Percentiles rank a stretch among this genome's conserved stretches.
Evolutionary conservation across 2,329 filamentous ascomycete genomes (phyloP).

Genomic region (Xylariaceae sp.): DNA sequence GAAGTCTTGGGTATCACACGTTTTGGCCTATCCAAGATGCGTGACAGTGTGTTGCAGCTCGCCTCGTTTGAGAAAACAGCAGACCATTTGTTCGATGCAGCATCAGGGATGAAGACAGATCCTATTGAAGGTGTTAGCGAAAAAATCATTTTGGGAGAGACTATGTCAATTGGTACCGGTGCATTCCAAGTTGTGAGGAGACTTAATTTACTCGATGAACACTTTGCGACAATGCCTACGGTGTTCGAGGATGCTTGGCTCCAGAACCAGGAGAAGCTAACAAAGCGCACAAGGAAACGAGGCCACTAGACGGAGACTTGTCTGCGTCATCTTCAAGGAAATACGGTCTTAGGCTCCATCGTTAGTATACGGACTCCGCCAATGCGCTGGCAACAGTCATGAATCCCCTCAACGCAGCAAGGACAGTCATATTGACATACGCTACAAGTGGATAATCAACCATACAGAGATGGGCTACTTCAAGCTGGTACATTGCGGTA

Average conservation of each 20-base stretch:
- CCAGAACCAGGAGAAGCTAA: constrained; percentile 36
- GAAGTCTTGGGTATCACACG: constrained; percentile 96
- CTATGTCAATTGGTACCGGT: constrained; percentile 88
- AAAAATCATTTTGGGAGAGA: constrained; percentile 98
- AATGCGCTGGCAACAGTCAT: too few species aligned
- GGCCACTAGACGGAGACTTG: constrained; percentile 17
- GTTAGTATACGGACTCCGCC: too few species aligned
- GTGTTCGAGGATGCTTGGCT: constrained; percentile 74
- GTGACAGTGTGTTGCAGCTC: constrained; percentile 90
- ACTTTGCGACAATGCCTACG: constrained; percentile 65
- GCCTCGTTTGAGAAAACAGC: constrained; percentile 98
- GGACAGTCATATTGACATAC: too few species aligned
- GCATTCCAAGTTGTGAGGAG: constrained; percentile 86
- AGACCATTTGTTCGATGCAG: constrained; percentile 95
- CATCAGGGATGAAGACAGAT: constrained; percentile 89
- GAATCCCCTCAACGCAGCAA: too few species aligned
- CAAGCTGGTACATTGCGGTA: too few species aligned
- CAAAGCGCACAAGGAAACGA: constrained; percentile 20
- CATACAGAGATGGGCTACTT: too few species aligned
- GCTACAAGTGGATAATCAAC: too few species aligned
- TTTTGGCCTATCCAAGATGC: constrained; percentile 95
- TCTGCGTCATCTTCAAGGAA: neutral
- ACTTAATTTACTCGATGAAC: constrained; percentile 67
- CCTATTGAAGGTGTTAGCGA: constrained; percentile 92
- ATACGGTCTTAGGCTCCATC: neutral